phyloP scores from a whole-genome alignment of 1,139 yeast species.

The Yueomyces sp. region DNA sequence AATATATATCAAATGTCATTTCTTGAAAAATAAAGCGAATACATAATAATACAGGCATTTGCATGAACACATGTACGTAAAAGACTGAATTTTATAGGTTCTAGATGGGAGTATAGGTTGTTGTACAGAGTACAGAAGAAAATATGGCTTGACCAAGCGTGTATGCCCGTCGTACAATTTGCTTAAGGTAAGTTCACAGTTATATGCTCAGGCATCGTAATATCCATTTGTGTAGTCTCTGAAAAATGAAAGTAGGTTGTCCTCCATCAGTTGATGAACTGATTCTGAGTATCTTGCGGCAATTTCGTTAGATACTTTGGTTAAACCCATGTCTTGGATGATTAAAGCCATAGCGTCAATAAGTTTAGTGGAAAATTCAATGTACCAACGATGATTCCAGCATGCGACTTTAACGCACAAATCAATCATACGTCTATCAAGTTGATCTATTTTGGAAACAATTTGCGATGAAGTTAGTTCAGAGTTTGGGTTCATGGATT shows the following conservation, averaged over 20 bases:
- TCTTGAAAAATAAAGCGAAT: too few relatives aligned
- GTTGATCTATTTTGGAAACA: slow-evolving; percentile 33
- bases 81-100: too few relatives aligned
- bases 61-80: too few relatives aligned
- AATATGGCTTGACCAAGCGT: too few relatives aligned
- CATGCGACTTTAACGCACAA: slow-evolving; percentile 65
- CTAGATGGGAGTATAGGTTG: too few relatives aligned
- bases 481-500: slow-evolving; percentile 11
- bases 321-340: slow-evolving; percentile 65
- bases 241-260: slow-evolving; percentile 21
- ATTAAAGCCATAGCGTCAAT: slow-evolving; percentile 43
- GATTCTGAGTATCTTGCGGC: slow-evolving; percentile 51
- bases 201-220: slow-evolving; percentile 12
- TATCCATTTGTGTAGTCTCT: slow-evolving; percentile 17
- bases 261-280: slow-evolving; percentile 24
- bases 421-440: slow-evolving; percentile 55
- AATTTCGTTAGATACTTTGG: slow-evolving; percentile 65
- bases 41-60: too few relatives aligned
- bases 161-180: too few relatives aligned
- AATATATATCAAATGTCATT: too few relatives aligned
- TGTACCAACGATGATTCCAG: slow-evolving; percentile 97
- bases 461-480: slow-evolving; percentile 24
- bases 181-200: too few relatives aligned
- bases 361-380: slow-evolving; percentile 69
- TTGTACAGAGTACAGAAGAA: too few relatives aligned